phyloP scores from a whole-genome alignment of 495 filamentous ascomycete genomes.

The Tuber melanosporum region DNA sequence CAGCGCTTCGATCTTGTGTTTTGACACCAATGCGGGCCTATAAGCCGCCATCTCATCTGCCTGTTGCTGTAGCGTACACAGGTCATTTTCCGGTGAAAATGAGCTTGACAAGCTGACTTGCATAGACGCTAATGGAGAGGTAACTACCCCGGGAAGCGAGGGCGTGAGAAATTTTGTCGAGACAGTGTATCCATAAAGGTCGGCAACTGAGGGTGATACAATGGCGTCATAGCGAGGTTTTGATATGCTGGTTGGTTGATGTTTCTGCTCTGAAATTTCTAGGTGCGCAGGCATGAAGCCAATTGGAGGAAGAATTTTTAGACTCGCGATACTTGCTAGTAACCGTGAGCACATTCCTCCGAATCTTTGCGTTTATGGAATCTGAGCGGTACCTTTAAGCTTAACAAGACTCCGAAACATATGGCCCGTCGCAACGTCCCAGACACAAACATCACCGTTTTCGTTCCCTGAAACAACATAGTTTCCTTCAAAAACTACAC shows the following conservation, averaged over 20 bases:
- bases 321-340: slow-evolving; percentile 28
- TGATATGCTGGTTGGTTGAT: slow-evolving; percentile 26
- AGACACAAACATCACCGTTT: slow-evolving; percentile 36
- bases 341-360: background rate
- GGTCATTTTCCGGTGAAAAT: slow-evolving; percentile 24
- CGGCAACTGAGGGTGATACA: slow-evolving; percentile 19
- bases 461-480: slow-evolving; percentile 38
- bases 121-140: background rate
- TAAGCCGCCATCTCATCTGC: slow-evolving; percentile 28
- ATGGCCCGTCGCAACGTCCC: slow-evolving; percentile 41
- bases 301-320: slow-evolving; percentile 29
- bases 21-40: slow-evolving; percentile 23
- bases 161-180: slow-evolving; percentile 9
- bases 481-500: slow-evolving; percentile 37
- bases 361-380: background rate
- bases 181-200: slow-evolving; percentile 17
- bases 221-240: slow-evolving; percentile 39
- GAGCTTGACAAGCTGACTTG: slow-evolving; percentile 7
- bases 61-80: slow-evolving; percentile 21
- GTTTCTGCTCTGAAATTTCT: slow-evolving; percentile 1
- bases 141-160: background rate
- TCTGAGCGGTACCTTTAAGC: slow-evolving; percentile 30
- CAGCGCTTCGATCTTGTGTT: slow-evolving; percentile 27
- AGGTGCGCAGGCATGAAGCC: slow-evolving; percentile 17
- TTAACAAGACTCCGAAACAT: slow-evolving; percentile 31